phyloP scores from a whole-genome alignment of 495 filamentous ascomycete species.

The Staphylotrichum longicolle region DNA sequence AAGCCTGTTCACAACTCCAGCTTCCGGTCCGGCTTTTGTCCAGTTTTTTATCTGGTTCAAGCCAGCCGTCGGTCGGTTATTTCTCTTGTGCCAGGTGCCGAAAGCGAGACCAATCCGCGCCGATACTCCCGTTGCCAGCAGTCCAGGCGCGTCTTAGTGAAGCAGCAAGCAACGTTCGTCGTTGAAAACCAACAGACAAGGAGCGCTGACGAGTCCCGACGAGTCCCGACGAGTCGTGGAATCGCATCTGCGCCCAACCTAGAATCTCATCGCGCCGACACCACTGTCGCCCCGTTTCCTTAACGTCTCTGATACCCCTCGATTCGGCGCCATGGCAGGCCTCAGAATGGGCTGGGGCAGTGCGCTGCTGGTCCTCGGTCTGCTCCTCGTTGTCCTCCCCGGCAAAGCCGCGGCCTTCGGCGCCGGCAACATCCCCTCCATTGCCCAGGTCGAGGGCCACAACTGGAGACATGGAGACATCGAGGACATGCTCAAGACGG shows the following conservation, averaged over 20 bases:
- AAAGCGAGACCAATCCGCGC: too few species aligned
- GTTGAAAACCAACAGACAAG: background rate
- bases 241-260: slow-evolving; percentile 7
- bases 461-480: slow-evolving; percentile 97
- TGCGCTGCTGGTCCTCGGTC: slow-evolving; percentile 47
- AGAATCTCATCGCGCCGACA: background rate
- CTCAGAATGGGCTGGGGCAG: slow-evolving; percentile 40
- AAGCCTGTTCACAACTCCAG: background rate
- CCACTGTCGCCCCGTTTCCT: background rate
- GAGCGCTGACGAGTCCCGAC: background rate
- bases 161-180: background rate
- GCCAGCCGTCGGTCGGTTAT: slow-evolving; percentile 1
- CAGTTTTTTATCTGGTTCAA: background rate
- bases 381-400: slow-evolving; percentile 62
- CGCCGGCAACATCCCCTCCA: slow-evolving; percentile 92
- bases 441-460: slow-evolving; percentile 87
- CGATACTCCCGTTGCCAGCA: too few species aligned
- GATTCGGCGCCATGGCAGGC: slow-evolving; percentile 36
- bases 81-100: background rate
- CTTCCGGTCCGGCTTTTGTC: background rate
- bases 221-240: background rate
- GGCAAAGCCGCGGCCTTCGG: slow-evolving; percentile 74
- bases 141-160: too few species aligned
- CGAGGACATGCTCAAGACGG: slow-evolving; percentile 86
- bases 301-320: background rate